phyloP scores from a whole-genome alignment of 1,284 basidiomycete species.

The Earliella scabrosa region DNA sequence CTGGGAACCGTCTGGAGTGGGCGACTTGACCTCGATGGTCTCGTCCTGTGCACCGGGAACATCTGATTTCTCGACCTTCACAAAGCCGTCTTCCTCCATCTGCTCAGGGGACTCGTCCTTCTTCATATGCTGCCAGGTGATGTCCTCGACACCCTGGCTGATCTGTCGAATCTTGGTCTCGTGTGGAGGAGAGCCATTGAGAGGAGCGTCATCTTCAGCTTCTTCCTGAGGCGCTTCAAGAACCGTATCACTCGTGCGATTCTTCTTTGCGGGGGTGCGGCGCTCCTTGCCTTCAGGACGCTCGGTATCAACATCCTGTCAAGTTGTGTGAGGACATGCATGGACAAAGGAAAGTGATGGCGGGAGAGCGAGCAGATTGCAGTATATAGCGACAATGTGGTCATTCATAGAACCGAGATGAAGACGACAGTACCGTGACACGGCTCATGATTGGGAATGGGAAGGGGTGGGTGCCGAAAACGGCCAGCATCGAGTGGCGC shows the following conservation, averaged over 20 bases:
- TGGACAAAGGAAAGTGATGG: too few species aligned
- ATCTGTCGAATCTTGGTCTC: constrained; percentile 78
- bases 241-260: constrained; percentile 48
- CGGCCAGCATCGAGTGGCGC: too few species aligned
- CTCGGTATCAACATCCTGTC: constrained; percentile 47
- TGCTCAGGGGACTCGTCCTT: constrained; percentile 29
- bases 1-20: neutral
- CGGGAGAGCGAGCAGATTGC: too few species aligned
- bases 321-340: constrained; percentile 5
- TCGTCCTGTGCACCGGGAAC: neutral
- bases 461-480: too few species aligned
- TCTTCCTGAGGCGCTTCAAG: constrained; percentile 70
- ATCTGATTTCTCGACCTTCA: constrained; percentile 21
- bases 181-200: constrained; percentile 66
- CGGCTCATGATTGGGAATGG: too few species aligned
- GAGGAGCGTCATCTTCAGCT: constrained; percentile 41
- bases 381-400: too few species aligned
- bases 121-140: constrained; percentile 64
- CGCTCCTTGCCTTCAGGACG: constrained; percentile 42
- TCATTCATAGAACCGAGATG: too few species aligned
- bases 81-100: constrained; percentile 24
- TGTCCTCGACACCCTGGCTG: constrained; percentile 76
- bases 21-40: neutral
- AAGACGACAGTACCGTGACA: too few species aligned
- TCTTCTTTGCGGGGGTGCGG: constrained; percentile 72